A percentile compares a stretch with the other conserved stretches of the same genome.
These are phyloP conservation scores for Termitomyces sp. DNA, from an alignment of 768 basidiomycete genomes.

Conservation along the genomic window DNA sequence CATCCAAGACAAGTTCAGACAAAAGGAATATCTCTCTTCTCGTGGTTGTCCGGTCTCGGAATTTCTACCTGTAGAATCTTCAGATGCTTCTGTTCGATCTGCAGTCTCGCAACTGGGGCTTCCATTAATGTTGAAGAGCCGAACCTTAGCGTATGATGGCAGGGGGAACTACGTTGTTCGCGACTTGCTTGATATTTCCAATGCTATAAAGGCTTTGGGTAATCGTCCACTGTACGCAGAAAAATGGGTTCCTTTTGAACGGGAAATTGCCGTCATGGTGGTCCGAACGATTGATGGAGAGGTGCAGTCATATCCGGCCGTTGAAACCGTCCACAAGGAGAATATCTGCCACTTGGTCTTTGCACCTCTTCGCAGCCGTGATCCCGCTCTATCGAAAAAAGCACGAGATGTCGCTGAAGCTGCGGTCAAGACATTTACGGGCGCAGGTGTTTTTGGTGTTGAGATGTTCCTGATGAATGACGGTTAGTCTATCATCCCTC, in stretches of 20 bases:
- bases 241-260: slow-evolving; percentile 83
- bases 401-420: slow-evolving; percentile 74
- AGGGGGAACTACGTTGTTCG: slow-evolving; percentile 83
- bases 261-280: slow-evolving; percentile 97
- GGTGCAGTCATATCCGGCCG: slow-evolving; percentile 80
- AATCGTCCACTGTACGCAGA: slow-evolving; percentile 86
- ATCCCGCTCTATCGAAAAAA: slow-evolving; percentile 45
- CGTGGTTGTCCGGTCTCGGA: slow-evolving; percentile 48
- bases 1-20: slow-evolving; percentile 81
- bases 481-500: slow-evolving; percentile 40
- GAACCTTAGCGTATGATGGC: slow-evolving; percentile 95
- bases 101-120: slow-evolving; percentile 62
- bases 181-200: slow-evolving; percentile 41
- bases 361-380: slow-evolving; percentile 68
- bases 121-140: slow-evolving; percentile 92
- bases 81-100: slow-evolving; percentile 41
- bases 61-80: slow-evolving; percentile 55
- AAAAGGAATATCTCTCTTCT: slow-evolving; percentile 77
- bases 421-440: slow-evolving; percentile 71
- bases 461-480: slow-evolving; percentile 94
- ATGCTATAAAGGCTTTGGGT: slow-evolving; percentile 47
- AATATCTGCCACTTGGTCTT: slow-evolving; percentile 92
- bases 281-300: slow-evolving; percentile 73
- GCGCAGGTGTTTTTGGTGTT: slow-evolving; percentile 94
- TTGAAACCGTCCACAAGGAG: slow-evolving; percentile 93